Evolutionary conservation across 192 early-diverging fungal genomes (phyloP), one percentile per base, ranked within the genome.

Genomic region (Physocladia obscura): DNA sequence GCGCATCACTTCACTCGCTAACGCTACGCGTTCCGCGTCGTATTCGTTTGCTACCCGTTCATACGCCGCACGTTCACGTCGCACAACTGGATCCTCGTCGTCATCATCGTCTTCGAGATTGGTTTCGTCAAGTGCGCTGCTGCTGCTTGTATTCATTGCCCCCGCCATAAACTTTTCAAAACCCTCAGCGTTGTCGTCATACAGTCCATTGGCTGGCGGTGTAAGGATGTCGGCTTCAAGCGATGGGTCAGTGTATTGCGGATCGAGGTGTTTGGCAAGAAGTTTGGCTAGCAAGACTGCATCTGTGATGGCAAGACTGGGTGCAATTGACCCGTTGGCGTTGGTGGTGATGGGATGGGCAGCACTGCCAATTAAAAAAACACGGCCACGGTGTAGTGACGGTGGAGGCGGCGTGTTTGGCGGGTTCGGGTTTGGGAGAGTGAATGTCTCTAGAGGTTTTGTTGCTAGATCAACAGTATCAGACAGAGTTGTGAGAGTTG

Each of bases 341-440:
- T 77, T 73, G 3, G 74, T 77, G 4, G 83, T 73, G 58, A 82
- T 59, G 3, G 78, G 70, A 72, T 85, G 83, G 2, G 83, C 83
- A 19, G 83, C 80, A 69, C 82, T 81, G 21, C 83, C 83, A 26
- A 85, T 74, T 21, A 83, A 69, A 2, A 85, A 62, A 1, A 85
- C 75, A 39, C 83, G 76, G n/a, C 83, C 83, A 15, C 78, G 77
- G 60, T 84, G 82, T 49, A 78, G 72, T n/a, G 73, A 69, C 11
- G 82, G 77, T 13, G 71, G 65, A 24, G 22, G 26, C 24, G 50
- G 65, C 27, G 36, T 17, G 11, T 22, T 21, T 15, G 50, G 51
- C 26, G 51, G 51, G 4, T 51, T 22, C 19, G 70, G 70, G 35
- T 72, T 60, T 38, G 57, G 59, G 22, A 62, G 49, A 38, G 79